Percentiles rank a stretch among this genome's conserved stretches.
These are phyloP conservation scores for Sordariomycetes sp. DNA, from an alignment of 2,329 filamentous ascomycete species.

Conservation along the genomic window DNA sequence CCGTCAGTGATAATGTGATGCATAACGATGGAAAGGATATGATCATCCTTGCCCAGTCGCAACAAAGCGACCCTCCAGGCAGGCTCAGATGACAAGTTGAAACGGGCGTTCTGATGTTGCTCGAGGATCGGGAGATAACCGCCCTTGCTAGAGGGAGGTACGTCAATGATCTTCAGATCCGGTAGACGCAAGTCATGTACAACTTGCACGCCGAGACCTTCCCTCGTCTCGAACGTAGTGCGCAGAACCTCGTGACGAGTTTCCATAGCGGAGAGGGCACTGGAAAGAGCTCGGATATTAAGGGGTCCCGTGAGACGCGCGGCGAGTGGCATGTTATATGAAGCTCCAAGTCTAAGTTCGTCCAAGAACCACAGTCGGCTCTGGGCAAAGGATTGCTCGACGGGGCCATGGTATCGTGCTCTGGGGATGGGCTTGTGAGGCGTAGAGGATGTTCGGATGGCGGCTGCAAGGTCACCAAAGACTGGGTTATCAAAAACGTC, in stretches of 20 bases:
- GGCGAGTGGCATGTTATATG: conserved; percentile 11
- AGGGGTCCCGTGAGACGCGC: conserved; percentile 7
- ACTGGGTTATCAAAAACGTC: conserved; percentile 5
- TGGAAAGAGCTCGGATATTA: conserved; percentile 5
- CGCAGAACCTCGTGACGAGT: conserved; percentile 11
- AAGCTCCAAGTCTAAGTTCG: conserved; percentile 8
- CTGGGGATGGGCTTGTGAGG: no score
- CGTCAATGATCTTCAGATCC: conserved; percentile 3
- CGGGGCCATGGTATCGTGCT: conserved; percentile 4
- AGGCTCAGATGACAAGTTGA: conserved; percentile 3
- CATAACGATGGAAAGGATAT: conserved; percentile 7
- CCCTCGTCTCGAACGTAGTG: conserved; percentile 8
- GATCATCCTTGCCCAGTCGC: conserved; percentile 5
- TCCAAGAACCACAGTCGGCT: conserved; percentile 13
- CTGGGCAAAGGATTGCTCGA: conserved; percentile 13
- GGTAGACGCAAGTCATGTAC: conserved; percentile 4
- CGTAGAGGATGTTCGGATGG: no score
- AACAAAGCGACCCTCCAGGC: conserved; percentile 6
- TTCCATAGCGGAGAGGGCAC: conserved; percentile 8
- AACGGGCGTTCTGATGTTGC: conserved; percentile 3
- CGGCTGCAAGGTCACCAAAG: neutral
- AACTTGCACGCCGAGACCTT: conserved; percentile 6
- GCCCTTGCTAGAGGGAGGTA: conserved; percentile 2
- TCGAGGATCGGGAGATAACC: neutral
- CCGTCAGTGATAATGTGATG: conserved; percentile 6